These are phyloP conservation scores for Pseudocercospora cruenta DNA, from an alignment of 2,329 filamentous ascomycete genomes.

Conservation along the genomic window DNA sequence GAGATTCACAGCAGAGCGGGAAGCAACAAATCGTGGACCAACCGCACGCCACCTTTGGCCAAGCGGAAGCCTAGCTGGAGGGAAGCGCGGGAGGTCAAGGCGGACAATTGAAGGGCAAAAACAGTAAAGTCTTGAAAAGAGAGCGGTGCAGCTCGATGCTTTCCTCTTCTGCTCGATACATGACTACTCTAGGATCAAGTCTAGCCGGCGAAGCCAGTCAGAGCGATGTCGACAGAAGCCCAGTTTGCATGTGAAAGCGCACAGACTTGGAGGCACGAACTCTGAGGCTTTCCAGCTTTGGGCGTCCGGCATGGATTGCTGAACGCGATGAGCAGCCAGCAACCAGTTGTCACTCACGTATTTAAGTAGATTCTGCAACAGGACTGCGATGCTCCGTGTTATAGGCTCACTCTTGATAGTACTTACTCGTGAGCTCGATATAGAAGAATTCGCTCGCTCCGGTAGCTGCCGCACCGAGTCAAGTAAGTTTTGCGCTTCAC, in stretches of 20 bases:
- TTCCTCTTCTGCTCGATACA: too few species aligned
- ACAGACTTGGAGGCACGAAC: not conserved
- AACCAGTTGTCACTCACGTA: not conserved
- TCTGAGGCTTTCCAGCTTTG: not conserved
- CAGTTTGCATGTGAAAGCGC: not conserved
- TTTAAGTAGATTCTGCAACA: too few species aligned
- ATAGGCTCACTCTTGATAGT: not conserved
- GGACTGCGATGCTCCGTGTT: too few species aligned
- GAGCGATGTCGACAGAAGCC: not conserved
- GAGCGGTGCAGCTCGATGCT: too few species aligned
- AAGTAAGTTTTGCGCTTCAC: not conserved
- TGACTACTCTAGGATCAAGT: not conserved
- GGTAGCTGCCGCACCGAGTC: not conserved
- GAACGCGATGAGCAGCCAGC: not conserved
- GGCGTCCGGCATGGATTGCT: not conserved
- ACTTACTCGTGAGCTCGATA: not conserved
- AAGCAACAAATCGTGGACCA: not conserved
- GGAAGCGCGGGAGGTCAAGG: too few species aligned
- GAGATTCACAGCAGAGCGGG: not conserved
- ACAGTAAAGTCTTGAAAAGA: not conserved
- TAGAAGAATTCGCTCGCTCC: not conserved
- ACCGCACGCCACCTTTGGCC: not conserved
- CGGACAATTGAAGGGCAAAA: not conserved
- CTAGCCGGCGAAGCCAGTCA: not conserved
- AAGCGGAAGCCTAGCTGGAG: not conserved